phyloP scores from a whole-genome alignment of 176 grass and related monocot species.

The Carex myosuroides region DNA sequence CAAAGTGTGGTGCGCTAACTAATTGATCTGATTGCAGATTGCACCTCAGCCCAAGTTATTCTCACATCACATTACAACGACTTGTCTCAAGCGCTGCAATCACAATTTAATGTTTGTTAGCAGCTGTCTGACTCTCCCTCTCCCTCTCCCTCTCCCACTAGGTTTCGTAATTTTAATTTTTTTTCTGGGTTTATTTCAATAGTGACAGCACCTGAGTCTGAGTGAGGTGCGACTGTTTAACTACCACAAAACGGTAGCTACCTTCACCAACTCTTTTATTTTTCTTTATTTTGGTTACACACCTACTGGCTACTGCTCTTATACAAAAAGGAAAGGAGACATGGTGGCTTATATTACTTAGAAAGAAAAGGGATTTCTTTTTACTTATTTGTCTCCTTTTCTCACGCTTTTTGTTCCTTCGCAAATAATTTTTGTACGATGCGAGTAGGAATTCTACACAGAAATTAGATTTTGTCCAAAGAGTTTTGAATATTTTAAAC shows the following conservation, averaged over 20 bases:
- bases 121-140: too few species aligned
- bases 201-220: not conserved
- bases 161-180: not conserved
- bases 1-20: too few species aligned
- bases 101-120: too few species aligned
- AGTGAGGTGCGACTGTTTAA: not conserved
- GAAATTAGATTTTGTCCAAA: too few species aligned
- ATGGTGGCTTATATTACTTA: not conserved
- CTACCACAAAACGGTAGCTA: not conserved
- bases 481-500: too few species aligned
- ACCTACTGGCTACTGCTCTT: not conserved
- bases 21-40: too few species aligned
- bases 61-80: too few species aligned
- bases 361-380: not conserved
- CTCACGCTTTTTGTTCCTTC: not conserved
- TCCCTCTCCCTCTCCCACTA: not conserved
- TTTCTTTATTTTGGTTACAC: too few species aligned
- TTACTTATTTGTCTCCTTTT: not conserved
- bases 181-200: not conserved
- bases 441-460: not conserved
- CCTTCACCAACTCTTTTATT: not conserved
- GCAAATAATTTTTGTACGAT: not conserved
- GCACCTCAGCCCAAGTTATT: too few species aligned
- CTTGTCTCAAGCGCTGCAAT: too few species aligned
- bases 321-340: not conserved